Base-by-base conservation (phyloP, 2,329 filamentous ascomycete species). In the Venturia asperata region DNA sequence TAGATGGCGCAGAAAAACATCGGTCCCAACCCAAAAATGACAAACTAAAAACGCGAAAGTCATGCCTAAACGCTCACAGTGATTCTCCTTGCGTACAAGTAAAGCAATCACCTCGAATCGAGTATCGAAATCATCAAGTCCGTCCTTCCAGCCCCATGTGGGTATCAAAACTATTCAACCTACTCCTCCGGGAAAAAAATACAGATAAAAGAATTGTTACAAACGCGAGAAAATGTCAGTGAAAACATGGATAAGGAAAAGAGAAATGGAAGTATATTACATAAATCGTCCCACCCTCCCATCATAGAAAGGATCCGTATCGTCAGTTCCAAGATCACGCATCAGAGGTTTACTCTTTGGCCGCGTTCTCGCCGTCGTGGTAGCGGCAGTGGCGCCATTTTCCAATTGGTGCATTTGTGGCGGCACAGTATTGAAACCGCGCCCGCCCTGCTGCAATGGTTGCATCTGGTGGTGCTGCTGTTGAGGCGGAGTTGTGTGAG, bases 221-320 rank as follows among this genome's bases (percentile, higher is more conserved):
- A 5, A 19, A 30, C 24, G 15, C 7, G 13, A 30, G 24, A 34
- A 17, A 55, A 17, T 11, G n/a, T 15, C 9, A 17, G 3, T 30
- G n/a, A n/a, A n/a, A n/a, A n/a, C n/a, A n/a, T n/a, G n/a, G n/a
- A n/a, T n/a, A n/a, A n/a, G n/a, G n/a, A n/a, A n/a, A n/a, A n/a
- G n/a, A n/a, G n/a, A n/a, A n/a, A n/a, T n/a, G n/a, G n/a, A n/a
- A 24, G n/a, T 24, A 27, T 34, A 27, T 58, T 17, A 58, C 27
- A 58, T 58, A 30, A 37, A 58, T 37, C 52, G 27, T 58, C 52
- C 52, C 13, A 58, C 52, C 7, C 30, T 19, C 7, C 52, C 52
- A 21, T 58, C 52, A n/a, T 58, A 58, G 52, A 58, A 58, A 9
- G 52, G 52, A 21, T 58, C 52, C 17, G 52, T 58, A 21, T 58